Base-by-base conservation (phyloP, 2,329 filamentous ascomycete genomes). In the Fusarium succisae region DNA sequence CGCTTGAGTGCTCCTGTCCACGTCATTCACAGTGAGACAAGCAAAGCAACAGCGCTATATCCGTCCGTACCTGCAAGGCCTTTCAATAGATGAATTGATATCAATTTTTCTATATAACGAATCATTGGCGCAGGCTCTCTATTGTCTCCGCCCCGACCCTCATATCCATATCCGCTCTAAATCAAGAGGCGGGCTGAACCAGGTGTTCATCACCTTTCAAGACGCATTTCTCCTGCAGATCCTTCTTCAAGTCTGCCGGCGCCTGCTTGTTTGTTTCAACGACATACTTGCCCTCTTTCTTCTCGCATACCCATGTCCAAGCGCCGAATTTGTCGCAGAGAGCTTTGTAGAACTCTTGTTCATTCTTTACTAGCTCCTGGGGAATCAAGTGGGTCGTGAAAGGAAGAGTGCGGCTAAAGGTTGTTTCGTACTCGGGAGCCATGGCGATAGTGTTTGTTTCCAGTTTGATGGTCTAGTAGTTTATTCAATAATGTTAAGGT, bases 221-320 rank as follows among this genome's bases (percentile, higher is more conserved):
- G 6, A 35, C 22, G 3, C 35, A 37, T 12, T n/a, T 51, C 6
- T 51, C 13, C 20, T 48, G 22, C 4, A 69, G 30, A 6, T 17
- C 3, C 11, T 18, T 32, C 14, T 22, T 15, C 5, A 69, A 18
- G 4, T 39, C 24, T 17, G 24, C 12, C 3, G 24, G 20, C 3
- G 20, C 20, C 4, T 26, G 13, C 15, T 53, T n/a, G 5, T 8
- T 43, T 6, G 35, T 41, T 14, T 55, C 51, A 14, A 55, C 51
- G 1, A 55, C 6, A n/a, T 39, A 41, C 3, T 55, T 28, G 3
- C 35, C 35, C 24, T 41, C 51, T 12, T 41, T 41, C 24, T 28
- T 55, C 24, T 41, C 35, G 20, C 35, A 55, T n/a, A 41, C 35
- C 51, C 51, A 55, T n/a, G 51, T 55, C 51, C 51, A 55, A 7